Evolutionary conservation across 495 filamentous ascomycete genomes (phyloP).

Genomic region (Ascobolus immersus): DNA sequence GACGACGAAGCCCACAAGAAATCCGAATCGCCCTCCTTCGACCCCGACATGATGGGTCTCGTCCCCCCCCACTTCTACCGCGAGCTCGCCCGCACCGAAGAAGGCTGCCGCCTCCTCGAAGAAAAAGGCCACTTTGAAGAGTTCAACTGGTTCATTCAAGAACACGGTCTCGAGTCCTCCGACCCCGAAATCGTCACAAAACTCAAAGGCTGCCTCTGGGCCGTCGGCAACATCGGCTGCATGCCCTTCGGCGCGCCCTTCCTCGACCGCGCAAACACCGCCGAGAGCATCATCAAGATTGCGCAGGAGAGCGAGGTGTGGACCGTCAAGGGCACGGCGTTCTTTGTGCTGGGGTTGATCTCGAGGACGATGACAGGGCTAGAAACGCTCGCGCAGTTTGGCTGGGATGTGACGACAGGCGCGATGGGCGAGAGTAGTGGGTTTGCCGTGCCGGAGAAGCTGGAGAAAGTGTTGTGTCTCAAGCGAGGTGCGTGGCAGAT

Average conservation of each 20-base stretch:
- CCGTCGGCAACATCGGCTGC: slow-evolving; percentile 87
- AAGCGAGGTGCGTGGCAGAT: no score
- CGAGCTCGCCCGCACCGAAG: slow-evolving; percentile 71
- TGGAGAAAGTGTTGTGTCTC: slow-evolving; percentile 56
- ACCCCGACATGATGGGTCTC: slow-evolving; percentile 32
- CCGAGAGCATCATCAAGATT: slow-evolving; percentile 60
- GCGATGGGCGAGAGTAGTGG: slow-evolving; percentile 59
- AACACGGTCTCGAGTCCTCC: slow-evolving; percentile 55
- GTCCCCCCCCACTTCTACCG: slow-evolving; percentile 94
- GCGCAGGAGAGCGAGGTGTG: slow-evolving; percentile 68
- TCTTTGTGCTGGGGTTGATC: slow-evolving; percentile 81
- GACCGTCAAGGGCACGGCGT: slow-evolving; percentile 80
- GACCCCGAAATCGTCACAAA: slow-evolving; percentile 74
- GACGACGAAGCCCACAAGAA: slow-evolving; percentile 29
- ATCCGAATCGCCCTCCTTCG: slow-evolving; percentile 20
- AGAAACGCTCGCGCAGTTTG: slow-evolving; percentile 58
- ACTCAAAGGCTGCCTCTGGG: slow-evolving; percentile 92
- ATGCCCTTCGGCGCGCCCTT: slow-evolving; percentile 95
- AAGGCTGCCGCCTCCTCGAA: slow-evolving; percentile 69
- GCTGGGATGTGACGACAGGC: slow-evolving; percentile 81
- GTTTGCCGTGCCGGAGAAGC: slow-evolving; percentile 57
- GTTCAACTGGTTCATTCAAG: slow-evolving; percentile 65
- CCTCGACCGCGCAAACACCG: slow-evolving; percentile 63
- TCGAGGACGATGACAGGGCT: slow-evolving; percentile 79
- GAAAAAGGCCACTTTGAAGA: slow-evolving; percentile 91